Conservation (phyloP, 164 flowering plant genomes). For the Cinnamomum chago region DNA sequence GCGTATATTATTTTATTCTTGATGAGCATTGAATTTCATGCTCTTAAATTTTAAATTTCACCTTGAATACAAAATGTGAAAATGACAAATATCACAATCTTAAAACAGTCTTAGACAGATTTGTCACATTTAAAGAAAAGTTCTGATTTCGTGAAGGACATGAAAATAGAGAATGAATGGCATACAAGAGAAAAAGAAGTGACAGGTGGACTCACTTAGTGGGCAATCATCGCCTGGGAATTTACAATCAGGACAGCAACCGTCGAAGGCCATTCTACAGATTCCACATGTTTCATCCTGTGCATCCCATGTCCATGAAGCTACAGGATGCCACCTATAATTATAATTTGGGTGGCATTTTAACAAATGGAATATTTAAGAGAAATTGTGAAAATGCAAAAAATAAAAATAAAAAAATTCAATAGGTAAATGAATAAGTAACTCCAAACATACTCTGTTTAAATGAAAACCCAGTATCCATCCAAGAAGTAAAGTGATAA, state of each 20-base stretch:
- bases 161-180: too few species aligned
- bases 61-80: too few species aligned
- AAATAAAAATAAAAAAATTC: not conserved
- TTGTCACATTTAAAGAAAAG: not conserved
- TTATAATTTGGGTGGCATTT: too few species aligned
- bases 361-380: not conserved
- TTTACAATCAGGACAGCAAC: conserved; percentile 95
- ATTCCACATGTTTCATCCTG: conserved; percentile 97
- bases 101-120: too few species aligned
- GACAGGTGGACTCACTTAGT: conserved; percentile 39
- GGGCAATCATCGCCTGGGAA: conserved; percentile 99
- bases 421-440: not conserved
- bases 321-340: conserved; percentile 85
- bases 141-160: not conserved
- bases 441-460: conserved; percentile 41
- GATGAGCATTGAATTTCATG: too few species aligned
- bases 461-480: conserved; percentile 10
- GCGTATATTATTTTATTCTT: too few species aligned
- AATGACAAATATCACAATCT: too few species aligned
- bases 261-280: conserved; percentile 96
- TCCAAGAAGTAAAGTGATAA: conserved; percentile 18
- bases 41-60: too few species aligned
- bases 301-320: conserved; percentile 99
- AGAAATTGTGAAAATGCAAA: not conserved
- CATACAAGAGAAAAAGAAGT: not conserved